Evolutionary conservation across 257 asterid genomes (phyloP), one percentile per base, ranked within the genome.

Genomic region (Sherardia arvensis): DNA sequence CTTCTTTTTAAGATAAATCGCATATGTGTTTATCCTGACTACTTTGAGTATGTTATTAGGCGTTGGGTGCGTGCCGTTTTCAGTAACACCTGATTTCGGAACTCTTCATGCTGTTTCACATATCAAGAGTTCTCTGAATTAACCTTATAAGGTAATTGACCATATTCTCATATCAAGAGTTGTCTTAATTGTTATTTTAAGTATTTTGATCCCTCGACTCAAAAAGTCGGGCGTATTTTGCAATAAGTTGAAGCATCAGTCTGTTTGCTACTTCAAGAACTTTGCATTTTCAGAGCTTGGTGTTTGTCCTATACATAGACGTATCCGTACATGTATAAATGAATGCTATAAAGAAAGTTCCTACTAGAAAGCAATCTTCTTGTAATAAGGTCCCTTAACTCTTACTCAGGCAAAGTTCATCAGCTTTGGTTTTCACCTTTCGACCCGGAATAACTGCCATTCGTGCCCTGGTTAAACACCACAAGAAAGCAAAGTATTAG

Each of bases 61-160:
- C 85, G 85, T 51, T 88, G 96, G 96, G 65, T 88, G 65, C 86
- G 87, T 70, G 96, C 86, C 71, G 67, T 79, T 69, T 82, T 88
- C 83, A 70, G 71, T 71, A 70, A 74, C 74, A 67, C 55, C 30
- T 69, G 84, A 69, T 69, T 49, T 38, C 48, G 26, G 69, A 68
- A 23, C 48, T 43, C 17, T 58, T 64, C 25, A 26, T 40, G 1
- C 57, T 21, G 15, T 25, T 25, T 65, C 10, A 4, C 47, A 26
- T 47, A 26, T 66, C 49, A 71, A 55, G 36, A 59, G 49, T 51
- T 33, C 29, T 25, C 18, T 5, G 49, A 14, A 40, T 8, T 9
- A 2, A 29, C 62, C 21, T 26, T n/a, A 57, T 30, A 17, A 30
- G 65, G 61, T 59, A 23, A 15, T 18, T 68, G 36, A 22, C 20